These are phyloP conservation scores for Aspergillus egyptiacus DNA, from an alignment of 495 filamentous ascomycete genomes.

Conservation along the genomic window DNA sequence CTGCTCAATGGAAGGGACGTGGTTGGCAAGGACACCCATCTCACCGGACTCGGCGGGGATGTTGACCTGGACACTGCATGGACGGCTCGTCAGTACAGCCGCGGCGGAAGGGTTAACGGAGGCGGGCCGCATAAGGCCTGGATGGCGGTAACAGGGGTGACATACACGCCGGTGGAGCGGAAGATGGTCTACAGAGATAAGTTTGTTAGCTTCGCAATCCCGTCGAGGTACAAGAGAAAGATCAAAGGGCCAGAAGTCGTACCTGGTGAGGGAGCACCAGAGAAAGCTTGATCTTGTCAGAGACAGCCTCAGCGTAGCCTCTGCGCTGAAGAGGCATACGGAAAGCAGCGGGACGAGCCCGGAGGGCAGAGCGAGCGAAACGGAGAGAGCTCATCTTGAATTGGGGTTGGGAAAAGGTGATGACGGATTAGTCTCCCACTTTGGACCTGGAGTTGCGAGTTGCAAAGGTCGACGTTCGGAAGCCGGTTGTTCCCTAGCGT, in stretches of 20 bases:
- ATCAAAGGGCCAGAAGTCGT: constrained; percentile 33
- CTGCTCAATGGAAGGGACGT: constrained; percentile 99
- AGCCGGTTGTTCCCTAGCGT: constrained; percentile 45
- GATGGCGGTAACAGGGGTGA: constrained; percentile 14
- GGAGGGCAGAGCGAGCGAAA: constrained; percentile 78
- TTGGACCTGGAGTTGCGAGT: constrained; percentile 32
- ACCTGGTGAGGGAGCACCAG: constrained; percentile 98
- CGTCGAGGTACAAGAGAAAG: background rate
- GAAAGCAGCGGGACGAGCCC: constrained; percentile 65
- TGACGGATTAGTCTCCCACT: constrained; percentile 32
- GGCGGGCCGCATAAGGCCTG: constrained; percentile 7
- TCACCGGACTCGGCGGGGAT: constrained; percentile 95
- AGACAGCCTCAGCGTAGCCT: constrained; percentile 88
- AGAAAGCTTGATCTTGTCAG: constrained; percentile 96
- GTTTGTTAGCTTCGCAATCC: constrained; percentile 18
- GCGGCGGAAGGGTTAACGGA: constrained; percentile 9
- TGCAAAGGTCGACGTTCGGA: constrained; percentile 44
- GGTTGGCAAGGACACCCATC: constrained; percentile 98
- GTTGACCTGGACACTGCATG: constrained; percentile 89
- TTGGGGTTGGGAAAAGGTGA: constrained; percentile 30
- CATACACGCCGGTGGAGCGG: constrained; percentile 71
- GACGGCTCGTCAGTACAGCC: constrained; percentile 32
- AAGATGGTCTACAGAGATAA: constrained; percentile 56
- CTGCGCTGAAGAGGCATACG: constrained; percentile 70
- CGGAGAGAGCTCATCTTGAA: constrained; percentile 84